These are phyloP conservation scores for Lodderomyces theae DNA, from an alignment of 1,139 yeast species.

Conservation along the genomic window DNA sequence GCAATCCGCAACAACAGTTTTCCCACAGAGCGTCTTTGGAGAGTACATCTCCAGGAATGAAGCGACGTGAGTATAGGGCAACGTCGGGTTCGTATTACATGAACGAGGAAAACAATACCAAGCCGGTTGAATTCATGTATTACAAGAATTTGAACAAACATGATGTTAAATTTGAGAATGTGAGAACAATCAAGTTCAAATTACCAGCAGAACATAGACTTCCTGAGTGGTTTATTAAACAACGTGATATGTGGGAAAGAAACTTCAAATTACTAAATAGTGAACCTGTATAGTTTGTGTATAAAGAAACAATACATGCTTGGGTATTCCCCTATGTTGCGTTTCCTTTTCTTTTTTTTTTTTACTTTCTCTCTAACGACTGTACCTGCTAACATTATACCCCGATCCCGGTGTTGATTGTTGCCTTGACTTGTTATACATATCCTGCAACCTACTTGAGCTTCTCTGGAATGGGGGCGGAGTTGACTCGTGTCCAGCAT, in stretches of 20 bases:
- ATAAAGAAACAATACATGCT: too few relatives aligned
- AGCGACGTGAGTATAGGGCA: slow-evolving; percentile 7
- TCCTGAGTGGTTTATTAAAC: slow-evolving; percentile 69
- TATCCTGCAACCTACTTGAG: slow-evolving; percentile 39
- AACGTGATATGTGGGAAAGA: slow-evolving; percentile 63
- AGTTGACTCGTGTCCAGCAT: slow-evolving; percentile 6
- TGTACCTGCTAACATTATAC: slow-evolving; percentile 20
- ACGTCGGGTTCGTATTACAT: neutral
- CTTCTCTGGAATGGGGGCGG: slow-evolving; percentile 28
- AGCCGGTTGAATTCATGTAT: slow-evolving; percentile 33
- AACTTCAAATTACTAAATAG: slow-evolving; percentile 15
- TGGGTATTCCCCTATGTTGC: too few relatives aligned
- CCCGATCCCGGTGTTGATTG: slow-evolving; percentile 39
- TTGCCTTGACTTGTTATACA: slow-evolving; percentile 45
- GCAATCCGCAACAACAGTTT: slow-evolving; percentile 13
- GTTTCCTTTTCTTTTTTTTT: too few relatives aligned
- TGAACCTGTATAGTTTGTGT: neutral
- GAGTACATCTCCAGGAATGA: slow-evolving; percentile 10
- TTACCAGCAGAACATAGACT: slow-evolving; percentile 62
- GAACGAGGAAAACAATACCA: slow-evolving; percentile 6
- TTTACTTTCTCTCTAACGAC: slow-evolving; percentile 4
- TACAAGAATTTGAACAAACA: slow-evolving; percentile 35
- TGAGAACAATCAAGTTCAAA: slow-evolving; percentile 42
- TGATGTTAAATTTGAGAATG: slow-evolving; percentile 33
- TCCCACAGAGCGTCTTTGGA: slow-evolving; percentile 7